These are phyloP conservation scores for Backusella liffmaniae DNA, from an alignment of 192 early-diverging fungal genomes.

Conservation along the genomic window DNA sequence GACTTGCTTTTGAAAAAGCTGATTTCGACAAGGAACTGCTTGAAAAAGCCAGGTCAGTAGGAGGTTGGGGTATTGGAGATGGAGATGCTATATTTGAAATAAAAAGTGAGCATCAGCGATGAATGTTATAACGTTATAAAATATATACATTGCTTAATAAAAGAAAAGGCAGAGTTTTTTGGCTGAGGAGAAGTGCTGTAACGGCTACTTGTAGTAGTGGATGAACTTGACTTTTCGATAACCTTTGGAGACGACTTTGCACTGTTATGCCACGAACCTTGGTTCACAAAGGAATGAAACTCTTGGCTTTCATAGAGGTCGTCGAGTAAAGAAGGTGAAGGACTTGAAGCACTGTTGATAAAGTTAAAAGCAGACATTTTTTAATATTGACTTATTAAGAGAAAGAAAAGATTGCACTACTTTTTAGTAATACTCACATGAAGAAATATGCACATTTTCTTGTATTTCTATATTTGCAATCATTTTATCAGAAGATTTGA, in stretches of 20 bases:
- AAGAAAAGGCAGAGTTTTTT: not conserved
- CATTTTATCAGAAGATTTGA: no score
- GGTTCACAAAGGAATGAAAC: slow-evolving; percentile 2
- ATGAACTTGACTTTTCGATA: not conserved
- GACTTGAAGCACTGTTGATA: not conserved
- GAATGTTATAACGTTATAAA: not conserved
- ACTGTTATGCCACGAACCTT: not conserved
- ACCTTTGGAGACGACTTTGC: not conserved
- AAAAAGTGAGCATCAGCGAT: not conserved
- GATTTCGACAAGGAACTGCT: not conserved
- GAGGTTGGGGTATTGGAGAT: not conserved
- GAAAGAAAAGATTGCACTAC: not conserved
- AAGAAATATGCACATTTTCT: not conserved
- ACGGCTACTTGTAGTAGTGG: not conserved
- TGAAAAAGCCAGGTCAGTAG: not conserved
- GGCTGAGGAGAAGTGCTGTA: not conserved
- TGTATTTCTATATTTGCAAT: no score
- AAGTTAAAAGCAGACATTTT: slow-evolving; percentile 8
- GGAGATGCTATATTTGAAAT: not conserved
- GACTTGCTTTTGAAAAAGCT: not conserved
- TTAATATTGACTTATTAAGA: not conserved
- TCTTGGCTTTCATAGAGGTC: not conserved
- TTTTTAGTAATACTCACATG: not conserved
- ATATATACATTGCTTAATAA: not conserved
- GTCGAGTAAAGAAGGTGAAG: not conserved